Base-by-base conservation (phyloP, 305 asterid species). In the Solanum chacoense region DNA sequence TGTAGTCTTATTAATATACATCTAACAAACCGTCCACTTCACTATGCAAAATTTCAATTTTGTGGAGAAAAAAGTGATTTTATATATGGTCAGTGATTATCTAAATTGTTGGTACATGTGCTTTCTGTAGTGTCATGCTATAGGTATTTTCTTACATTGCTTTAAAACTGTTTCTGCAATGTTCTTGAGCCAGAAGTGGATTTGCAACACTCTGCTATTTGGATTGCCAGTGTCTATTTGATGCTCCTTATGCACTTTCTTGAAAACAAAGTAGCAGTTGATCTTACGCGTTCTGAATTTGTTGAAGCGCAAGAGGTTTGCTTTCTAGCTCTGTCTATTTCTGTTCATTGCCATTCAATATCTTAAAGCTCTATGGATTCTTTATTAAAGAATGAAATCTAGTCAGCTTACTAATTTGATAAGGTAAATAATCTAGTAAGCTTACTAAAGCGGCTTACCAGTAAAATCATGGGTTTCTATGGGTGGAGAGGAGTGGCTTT, bases 151-250 rank as follows among this genome's bases (percentile, higher is more conserved):
- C 74, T 50, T 31, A 50, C 87, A 50, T 55, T 84, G 42, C 45
- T 84, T 55, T 55, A 20, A 22, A 84, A 84, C 22, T 84, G 45
- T 84, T 84, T 81, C 86, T 55, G 74, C 87, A 20, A 83, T 84
- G 37, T 77, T 77, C 31, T 67, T 87, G 73, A 55, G 86, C 87
- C 98, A 96, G 99, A 97, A 92, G 99, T 92, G 88, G 96, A 96
- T 92, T 92, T 97, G 91, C 98, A 94, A 86, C 99, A 95, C 91
- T 95, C 99, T 84, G 97, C 99, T 88, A 97, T 97, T 89, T 96
- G 99, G 99, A 97, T 97, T 96, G 95, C 98, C 75, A 96, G 99
- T 89, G 96, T 96, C 87, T 96, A 95, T 90, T 91, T 96, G 92
- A 93, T 94, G 98, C 94, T 97, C 86, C 93, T 94, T 50, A 96